Base-by-base conservation (phyloP, 345 rosid species). In the Cardamine occulta region DNA sequence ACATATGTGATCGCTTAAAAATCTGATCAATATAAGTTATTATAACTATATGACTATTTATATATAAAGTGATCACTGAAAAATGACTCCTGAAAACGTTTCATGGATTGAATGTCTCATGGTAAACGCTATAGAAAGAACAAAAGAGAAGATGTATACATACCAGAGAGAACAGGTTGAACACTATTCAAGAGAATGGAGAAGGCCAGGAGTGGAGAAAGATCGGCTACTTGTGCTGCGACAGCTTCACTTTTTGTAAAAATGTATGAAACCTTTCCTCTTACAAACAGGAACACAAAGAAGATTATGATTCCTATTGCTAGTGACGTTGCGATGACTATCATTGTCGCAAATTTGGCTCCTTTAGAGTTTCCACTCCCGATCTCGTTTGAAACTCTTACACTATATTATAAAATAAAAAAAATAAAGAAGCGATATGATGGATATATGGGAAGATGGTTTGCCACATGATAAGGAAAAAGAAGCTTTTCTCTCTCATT, bases 121-220 rank as follows among this genome's bases (percentile, higher is more conserved):
- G 19, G 62, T 37, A 68, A 37, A 52, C 18, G 6, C 8, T 26
- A 53, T 12, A 37, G 1, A 0, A 11, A 5, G 12, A 24, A 10
- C 13, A 54, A 54, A 18, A 53, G 26, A 15, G 45, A 8, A 60
- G 13, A 71, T n/a, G 34, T 31, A 31, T 31, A 11, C 29, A 63
- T 72, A 88, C 95, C 97, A 1, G 91, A 86, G 35, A 91, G 93
- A 21, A 91, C 96, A 5, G 93, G 93, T 35, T 91, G 93, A 57
- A 91, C 69, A 60, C 91, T 89, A 80, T 91, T 88, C 56, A 88
- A 2, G 63, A 89, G 93, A 52, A 91, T 88, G 49, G 97, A 88
- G 77, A 79, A 60, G 34, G 97, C 88, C 26, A 91, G 63, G 4
- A 91, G 79, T 7, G 87, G 90, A 24, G 97, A 91, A 49, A 91